These are phyloP conservation scores for Acrodontium crateriforme DNA, from an alignment of 2,329 filamentous ascomycete species.

Conservation along the genomic window DNA sequence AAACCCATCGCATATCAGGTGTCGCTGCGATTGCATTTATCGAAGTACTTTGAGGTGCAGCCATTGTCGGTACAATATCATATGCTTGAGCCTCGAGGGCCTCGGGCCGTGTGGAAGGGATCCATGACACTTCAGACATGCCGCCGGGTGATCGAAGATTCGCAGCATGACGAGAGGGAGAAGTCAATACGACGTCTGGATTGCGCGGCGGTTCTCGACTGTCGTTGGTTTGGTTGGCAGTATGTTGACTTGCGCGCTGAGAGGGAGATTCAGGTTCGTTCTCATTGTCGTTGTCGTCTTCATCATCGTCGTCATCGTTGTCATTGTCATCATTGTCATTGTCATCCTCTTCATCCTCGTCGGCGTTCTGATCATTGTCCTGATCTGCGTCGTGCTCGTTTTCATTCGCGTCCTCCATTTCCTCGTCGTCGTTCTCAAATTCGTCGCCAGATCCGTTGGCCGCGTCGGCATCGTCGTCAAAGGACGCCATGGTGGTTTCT, in stretches of 20 bases:
- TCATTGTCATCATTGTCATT: slow-evolving; percentile 27
- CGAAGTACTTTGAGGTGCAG: slow-evolving; percentile 86
- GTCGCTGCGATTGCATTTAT: slow-evolving; percentile 88
- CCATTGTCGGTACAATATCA: slow-evolving; percentile 94
- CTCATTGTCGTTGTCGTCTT: slow-evolving; percentile 22
- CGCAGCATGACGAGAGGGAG: slow-evolving; percentile 30
- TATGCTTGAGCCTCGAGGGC: slow-evolving; percentile 69
- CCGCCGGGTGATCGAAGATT: slow-evolving; percentile 17
- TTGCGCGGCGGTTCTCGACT: slow-evolving; percentile 18
- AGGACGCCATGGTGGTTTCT: slow-evolving; percentile 23
- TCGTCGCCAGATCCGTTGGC: slow-evolving; percentile 26
- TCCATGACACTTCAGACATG: slow-evolving; percentile 14
- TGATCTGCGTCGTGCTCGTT: slow-evolving; percentile 23
- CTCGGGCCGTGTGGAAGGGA: slow-evolving; percentile 50
- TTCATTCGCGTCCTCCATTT: slow-evolving; percentile 30
- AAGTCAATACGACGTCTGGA: slow-evolving; percentile 34
- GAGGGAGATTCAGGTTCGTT: slow-evolving; percentile 33
- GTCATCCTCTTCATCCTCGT: slow-evolving; percentile 23
- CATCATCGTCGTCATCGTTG: slow-evolving; percentile 24
- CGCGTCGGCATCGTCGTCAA: slow-evolving; percentile 31
- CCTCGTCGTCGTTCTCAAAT: slow-evolving; percentile 32
- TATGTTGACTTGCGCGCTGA: slow-evolving; percentile 19
- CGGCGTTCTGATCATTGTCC: slow-evolving; percentile 24
- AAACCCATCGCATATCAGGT: slow-evolving; percentile 87
- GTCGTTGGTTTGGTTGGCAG: slow-evolving; percentile 6